Conservation (phyloP, 441 rosid genomes). For the Lagerstroemia fauriei region DNA sequence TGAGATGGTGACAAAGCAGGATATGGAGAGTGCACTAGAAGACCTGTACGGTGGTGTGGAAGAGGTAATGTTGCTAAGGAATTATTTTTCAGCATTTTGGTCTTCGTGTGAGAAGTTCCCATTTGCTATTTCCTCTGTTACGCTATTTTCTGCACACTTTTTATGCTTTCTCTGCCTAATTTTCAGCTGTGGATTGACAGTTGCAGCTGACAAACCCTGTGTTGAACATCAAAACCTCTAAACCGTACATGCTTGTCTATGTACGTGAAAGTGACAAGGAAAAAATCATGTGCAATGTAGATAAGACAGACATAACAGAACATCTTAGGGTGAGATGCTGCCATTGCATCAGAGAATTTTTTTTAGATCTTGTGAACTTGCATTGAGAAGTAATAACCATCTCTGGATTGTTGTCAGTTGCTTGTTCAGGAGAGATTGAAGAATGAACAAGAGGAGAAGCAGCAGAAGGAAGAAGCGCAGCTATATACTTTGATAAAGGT, state of each 20-base stretch:
- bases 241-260: conserved; percentile 97
- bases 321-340: conserved; percentile 74
- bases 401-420: not conserved
- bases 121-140: conserved; percentile 6
- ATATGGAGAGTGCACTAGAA: conserved; percentile 60
- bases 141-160: not conserved
- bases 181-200: conserved; percentile 39
- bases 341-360: conserved; percentile 1
- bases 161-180: not conserved
- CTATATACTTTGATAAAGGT: conserved; percentile 89
- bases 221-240: conserved; percentile 82
- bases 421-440: conserved; percentile 74
- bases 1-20: conserved; percentile 69
- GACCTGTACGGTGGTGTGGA: conserved; percentile 80
- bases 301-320: conserved; percentile 94
- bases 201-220: conserved; percentile 87
- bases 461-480: conserved; percentile 85
- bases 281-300: conserved; percentile 87
- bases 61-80: conserved; percentile 44
- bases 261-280: conserved; percentile 94
- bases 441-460: conserved; percentile 92
- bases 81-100: not conserved
- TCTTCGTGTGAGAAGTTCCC: not conserved
- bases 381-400: not conserved
- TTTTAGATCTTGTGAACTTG: not conserved